These are phyloP conservation scores for Xylariaceae sp. DNA, from an alignment of 2,329 filamentous ascomycete species.

Conservation along the genomic window DNA sequence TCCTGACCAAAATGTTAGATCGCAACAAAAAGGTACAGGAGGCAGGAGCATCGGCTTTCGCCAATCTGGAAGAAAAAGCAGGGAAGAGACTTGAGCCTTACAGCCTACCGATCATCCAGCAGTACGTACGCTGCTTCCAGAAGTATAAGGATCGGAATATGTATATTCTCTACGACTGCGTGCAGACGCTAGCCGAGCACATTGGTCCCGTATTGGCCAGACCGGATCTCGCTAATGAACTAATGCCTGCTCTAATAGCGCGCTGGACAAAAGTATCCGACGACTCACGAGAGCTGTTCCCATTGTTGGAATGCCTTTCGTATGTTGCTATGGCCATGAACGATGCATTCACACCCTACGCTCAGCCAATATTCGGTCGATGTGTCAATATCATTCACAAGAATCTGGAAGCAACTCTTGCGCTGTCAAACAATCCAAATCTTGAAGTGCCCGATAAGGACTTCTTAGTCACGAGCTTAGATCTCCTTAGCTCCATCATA, in stretches of 20 bases:
- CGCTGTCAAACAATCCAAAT: conserved; percentile 62
- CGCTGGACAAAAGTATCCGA: conserved; percentile 85
- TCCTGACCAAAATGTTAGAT: conserved; percentile 91
- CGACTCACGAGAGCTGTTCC: conserved; percentile 89
- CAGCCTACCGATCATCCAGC: conserved; percentile 81
- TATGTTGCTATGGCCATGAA: conserved; percentile 88
- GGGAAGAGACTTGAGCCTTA: conserved; percentile 78
- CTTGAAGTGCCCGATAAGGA: conserved; percentile 89
- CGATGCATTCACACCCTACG: conserved; percentile 77
- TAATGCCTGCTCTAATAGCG: conserved; percentile 90
- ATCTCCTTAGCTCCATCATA: conserved; percentile 87
- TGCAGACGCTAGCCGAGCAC: conserved; percentile 92
- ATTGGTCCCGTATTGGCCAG: conserved; percentile 78
- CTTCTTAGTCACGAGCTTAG: conserved; percentile 91
- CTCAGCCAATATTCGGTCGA: conserved; percentile 77
- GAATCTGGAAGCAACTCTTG: conserved; percentile 78
- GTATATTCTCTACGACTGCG: conserved; percentile 97
- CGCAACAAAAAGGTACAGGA: conserved; percentile 98
- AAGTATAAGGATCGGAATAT: conserved; percentile 99
- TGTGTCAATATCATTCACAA: conserved; percentile 89
- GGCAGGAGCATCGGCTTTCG: conserved; percentile 91
- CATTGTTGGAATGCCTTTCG: conserved; percentile 90
- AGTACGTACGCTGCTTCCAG: conserved; percentile 87
- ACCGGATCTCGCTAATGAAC: conserved; percentile 72
- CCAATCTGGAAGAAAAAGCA: conserved; percentile 91